phyloP scores from a whole-genome alignment of 2,329 filamentous ascomycete species.

The Botryotinia convoluta region DNA sequence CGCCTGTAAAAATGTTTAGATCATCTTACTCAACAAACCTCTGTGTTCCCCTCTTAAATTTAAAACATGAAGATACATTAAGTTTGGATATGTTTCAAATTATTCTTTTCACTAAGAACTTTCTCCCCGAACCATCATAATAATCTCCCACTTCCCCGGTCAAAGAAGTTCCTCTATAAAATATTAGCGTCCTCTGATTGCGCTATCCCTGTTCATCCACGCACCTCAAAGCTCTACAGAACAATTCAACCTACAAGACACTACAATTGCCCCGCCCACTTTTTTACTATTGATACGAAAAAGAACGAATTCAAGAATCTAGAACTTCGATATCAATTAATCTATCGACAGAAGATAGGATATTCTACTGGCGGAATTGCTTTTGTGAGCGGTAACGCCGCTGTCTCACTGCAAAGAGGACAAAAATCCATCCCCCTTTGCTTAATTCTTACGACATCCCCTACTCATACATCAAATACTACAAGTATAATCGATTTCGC shows the following conservation, averaged over 20 bases:
- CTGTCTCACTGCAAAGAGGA: conserved; percentile 17
- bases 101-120: neutral
- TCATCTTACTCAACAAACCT: conserved; percentile 34
- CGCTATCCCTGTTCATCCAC: conserved; percentile 19
- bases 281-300: conserved; percentile 15
- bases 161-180: conserved; percentile 19
- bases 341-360: conserved; percentile 1
- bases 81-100: neutral
- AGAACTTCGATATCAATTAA: conserved; percentile 1
- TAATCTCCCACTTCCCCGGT: conserved; percentile 16
- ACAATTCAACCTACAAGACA: conserved; percentile 20
- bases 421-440: conserved; percentile 27
- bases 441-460: conserved; percentile 26
- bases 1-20: conserved; percentile 40
- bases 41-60: conserved; percentile 18
- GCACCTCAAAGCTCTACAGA: conserved; percentile 18
- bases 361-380: conserved; percentile 18
- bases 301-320: conserved; percentile 1
- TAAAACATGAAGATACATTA: conserved; percentile 6
- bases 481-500: conserved; percentile 19
- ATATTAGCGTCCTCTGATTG: conserved; percentile 19
- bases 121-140: neutral
- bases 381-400: conserved; percentile 22
- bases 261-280: conserved; percentile 20
- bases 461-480: conserved; percentile 22